A percentile compares a stretch with the other conserved stretches of the same genome.
Conservation (phyloP, 768 basidiomycete genomes). For the Lactarius hatsudake region DNA sequence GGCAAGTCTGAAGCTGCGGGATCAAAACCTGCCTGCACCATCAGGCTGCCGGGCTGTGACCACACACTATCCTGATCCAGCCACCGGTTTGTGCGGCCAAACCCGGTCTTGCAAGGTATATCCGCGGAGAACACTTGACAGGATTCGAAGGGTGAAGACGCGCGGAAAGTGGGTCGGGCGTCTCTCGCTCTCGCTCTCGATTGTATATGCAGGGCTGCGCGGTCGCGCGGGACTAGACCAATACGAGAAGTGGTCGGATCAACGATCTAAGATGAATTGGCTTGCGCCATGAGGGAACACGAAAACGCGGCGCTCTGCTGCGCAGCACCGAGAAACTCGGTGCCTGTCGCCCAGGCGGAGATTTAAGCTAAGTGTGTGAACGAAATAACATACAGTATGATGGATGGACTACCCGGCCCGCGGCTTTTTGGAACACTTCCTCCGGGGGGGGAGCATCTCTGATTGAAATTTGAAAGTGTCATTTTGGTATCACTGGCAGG, state of each 20-base stretch:
- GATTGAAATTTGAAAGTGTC: not conserved
- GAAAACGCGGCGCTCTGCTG: not conserved
- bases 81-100: not conserved
- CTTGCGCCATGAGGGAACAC: not conserved
- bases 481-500: not conserved
- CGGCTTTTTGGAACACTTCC: not conserved
- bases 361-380: slow-evolving; percentile 13
- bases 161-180: not conserved
- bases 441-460: not conserved
- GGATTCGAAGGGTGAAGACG: not conserved
- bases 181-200: not conserved
- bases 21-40: slow-evolving; percentile 3
- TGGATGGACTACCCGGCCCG: not conserved
- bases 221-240: not conserved
- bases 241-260: slow-evolving; percentile 7
- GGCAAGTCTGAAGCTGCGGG: slow-evolving; percentile 9
- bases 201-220: not conserved
- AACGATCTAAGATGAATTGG: slow-evolving; percentile 6
- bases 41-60: slow-evolving; percentile 12
- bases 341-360: slow-evolving; percentile 18
- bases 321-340: slow-evolving; percentile 4
- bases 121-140: not conserved
- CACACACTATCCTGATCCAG: slow-evolving; percentile 5
- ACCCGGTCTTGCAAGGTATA: not conserved
- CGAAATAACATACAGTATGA: not conserved